Percentiles rank a stretch among this genome's conserved stretches.
Evolutionary conservation across 345 rosid species (phyloP).

Genomic region (Luvunga scandens): DNA sequence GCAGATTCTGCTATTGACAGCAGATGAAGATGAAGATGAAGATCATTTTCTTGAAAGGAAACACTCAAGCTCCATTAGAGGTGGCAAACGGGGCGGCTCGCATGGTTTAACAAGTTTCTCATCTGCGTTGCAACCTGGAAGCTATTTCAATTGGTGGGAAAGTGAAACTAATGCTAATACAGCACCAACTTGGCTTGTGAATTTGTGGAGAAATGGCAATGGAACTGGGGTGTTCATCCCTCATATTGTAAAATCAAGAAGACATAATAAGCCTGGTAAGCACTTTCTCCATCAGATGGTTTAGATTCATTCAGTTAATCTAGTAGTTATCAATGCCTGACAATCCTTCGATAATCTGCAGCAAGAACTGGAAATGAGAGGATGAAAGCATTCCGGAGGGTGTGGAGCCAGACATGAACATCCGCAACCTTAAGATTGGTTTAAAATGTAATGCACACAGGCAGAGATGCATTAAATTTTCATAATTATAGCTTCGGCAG

Average conservation of each 20-base stretch:
- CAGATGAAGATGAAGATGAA: slow-evolving; percentile 33
- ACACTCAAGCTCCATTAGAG: not conserved
- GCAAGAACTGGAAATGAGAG: slow-evolving; percentile 27
- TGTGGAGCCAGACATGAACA: not conserved
- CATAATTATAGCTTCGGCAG: not conserved
- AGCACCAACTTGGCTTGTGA: slow-evolving; percentile 26
- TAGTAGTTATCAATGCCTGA: not conserved
- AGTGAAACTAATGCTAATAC: not conserved
- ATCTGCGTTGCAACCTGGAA: slow-evolving; percentile 22
- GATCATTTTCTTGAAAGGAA: not conserved
- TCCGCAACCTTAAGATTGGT: not conserved
- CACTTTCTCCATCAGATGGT: not conserved
- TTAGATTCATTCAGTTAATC: not conserved
- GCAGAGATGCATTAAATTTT: not conserved
- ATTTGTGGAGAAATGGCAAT: slow-evolving; percentile 27
- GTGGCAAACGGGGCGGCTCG: not conserved
- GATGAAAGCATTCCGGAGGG: slow-evolving; percentile 14
- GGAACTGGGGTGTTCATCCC: slow-evolving; percentile 71
- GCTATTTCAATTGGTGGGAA: slow-evolving; percentile 28
- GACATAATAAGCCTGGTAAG: slow-evolving; percentile 18
- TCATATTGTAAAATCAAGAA: slow-evolving; percentile 14
- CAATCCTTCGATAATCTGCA: slow-evolving; percentile 5
- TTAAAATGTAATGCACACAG: not conserved
- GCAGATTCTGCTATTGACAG: slow-evolving; percentile 46
- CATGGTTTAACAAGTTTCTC: not conserved